These are phyloP conservation scores for Mangifera indica DNA, from an alignment of 345 rosid genomes.

Conservation along the genomic window DNA sequence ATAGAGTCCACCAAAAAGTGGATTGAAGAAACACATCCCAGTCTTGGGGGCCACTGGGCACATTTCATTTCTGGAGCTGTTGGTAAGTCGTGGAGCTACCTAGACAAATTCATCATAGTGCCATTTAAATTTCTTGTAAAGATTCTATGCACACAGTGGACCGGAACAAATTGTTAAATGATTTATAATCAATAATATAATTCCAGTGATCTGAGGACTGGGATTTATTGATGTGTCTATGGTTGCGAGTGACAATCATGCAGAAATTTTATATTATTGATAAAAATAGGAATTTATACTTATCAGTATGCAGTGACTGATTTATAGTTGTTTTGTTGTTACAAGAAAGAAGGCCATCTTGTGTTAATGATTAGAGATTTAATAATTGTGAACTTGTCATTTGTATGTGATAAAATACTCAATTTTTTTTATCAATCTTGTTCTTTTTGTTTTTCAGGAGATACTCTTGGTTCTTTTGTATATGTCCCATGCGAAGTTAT, in stretches of 20 bases:
- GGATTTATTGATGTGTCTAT: background rate
- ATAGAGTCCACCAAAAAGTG: slow-evolving; percentile 91
- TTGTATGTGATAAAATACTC: slow-evolving; percentile 24
- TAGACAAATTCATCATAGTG: background rate
- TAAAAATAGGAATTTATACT: background rate
- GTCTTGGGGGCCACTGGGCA: slow-evolving; percentile 84
- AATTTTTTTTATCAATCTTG: slow-evolving; percentile 20
- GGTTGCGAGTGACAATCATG: background rate
- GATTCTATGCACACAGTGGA: background rate
- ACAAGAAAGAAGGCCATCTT: background rate
- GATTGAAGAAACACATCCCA: slow-evolving; percentile 87
- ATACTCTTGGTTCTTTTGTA: slow-evolving; percentile 85
- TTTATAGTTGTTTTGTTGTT: background rate
- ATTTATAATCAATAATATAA: background rate
- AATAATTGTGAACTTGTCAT: background rate
- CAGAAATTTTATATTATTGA: background rate
- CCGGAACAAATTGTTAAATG: background rate
- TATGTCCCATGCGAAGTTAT: slow-evolving; percentile 97
- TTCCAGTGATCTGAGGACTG: background rate
- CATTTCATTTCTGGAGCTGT: slow-evolving; percentile 90
- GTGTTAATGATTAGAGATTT: background rate
- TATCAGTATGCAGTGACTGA: background rate
- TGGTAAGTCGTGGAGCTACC: slow-evolving; percentile 42
- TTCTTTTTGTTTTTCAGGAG: slow-evolving; percentile 58
- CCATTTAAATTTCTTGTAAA: slow-evolving; percentile 1